Evolutionary conservation across 768 basidiomycete genomes (phyloP).

Genomic region (Boletellus sp.): DNA sequence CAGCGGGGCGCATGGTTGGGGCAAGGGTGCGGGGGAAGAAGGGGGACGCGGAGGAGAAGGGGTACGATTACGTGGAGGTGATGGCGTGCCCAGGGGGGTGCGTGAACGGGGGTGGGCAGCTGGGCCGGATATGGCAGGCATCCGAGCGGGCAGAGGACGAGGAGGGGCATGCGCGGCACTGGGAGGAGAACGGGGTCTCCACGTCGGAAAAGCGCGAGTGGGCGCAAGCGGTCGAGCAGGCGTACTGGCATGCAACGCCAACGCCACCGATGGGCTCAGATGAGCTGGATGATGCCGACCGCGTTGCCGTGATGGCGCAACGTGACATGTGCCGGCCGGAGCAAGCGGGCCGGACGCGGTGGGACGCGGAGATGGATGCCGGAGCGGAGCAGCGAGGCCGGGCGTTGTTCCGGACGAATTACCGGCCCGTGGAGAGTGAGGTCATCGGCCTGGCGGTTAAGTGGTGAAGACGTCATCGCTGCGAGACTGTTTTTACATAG

Average conservation of each 20-base stretch:
- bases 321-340: constrained; percentile 38
- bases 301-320: constrained; percentile 37
- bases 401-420: constrained; percentile 68
- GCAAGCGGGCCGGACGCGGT: constrained; percentile 30
- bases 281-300: constrained; percentile 30
- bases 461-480: constrained; percentile 44
- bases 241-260: constrained; percentile 66
- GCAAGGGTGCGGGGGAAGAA: constrained; percentile 30
- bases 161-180: constrained; percentile 65
- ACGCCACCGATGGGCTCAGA: constrained; percentile 37
- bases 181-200: constrained; percentile 53
- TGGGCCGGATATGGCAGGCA: constrained; percentile 16
- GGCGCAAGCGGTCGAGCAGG: constrained; percentile 74
- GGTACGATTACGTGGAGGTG: constrained; percentile 92
- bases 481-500: constrained; percentile 12
- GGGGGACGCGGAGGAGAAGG: constrained; percentile 37
- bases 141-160: constrained; percentile 40
- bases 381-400: constrained; percentile 42
- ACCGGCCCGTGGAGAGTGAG: constrained; percentile 83
- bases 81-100: constrained; percentile 99
- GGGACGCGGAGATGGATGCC: constrained; percentile 39
- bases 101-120: constrained; percentile 95
- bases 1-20: constrained; percentile 45
- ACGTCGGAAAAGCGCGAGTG: constrained; percentile 66
- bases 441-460: constrained; percentile 73